Conservation (phyloP, 2,329 filamentous ascomycete species). For the Lachnellula willkommii region DNA sequence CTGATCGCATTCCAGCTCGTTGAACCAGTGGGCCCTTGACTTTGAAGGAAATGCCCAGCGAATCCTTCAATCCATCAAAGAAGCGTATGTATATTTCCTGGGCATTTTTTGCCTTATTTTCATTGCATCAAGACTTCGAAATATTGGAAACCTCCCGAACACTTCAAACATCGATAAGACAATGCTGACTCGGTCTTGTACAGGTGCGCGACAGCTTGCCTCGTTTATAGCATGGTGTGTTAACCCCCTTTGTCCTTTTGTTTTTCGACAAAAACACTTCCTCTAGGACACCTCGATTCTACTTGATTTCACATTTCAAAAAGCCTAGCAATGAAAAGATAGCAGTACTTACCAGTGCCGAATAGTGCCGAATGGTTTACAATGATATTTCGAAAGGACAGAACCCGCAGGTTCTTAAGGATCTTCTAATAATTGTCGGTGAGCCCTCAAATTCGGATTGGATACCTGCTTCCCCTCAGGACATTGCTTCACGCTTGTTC, state of each 20-base stretch:
- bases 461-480: background rate
- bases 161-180: background rate
- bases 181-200: background rate
- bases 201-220: background rate
- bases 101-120: background rate
- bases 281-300: background rate
- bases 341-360: background rate
- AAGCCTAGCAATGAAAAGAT: background rate
- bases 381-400: background rate
- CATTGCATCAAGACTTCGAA: background rate
- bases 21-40: constrained; percentile 31
- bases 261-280: no score
- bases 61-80: constrained; percentile 51
- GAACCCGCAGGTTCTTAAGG: background rate
- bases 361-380: background rate
- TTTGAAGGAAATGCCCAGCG: constrained; percentile 53
- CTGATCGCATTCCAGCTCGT: background rate
- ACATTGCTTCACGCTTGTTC: background rate
- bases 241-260: background rate
- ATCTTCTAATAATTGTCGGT: background rate
- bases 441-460: background rate
- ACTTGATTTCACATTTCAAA: background rate
- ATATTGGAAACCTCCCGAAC: background rate
- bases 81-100: constrained; percentile 30
- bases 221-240: background rate